Conservation (phyloP, 2,329 filamentous ascomycete species). For the Aureobasidium sp. region DNA sequence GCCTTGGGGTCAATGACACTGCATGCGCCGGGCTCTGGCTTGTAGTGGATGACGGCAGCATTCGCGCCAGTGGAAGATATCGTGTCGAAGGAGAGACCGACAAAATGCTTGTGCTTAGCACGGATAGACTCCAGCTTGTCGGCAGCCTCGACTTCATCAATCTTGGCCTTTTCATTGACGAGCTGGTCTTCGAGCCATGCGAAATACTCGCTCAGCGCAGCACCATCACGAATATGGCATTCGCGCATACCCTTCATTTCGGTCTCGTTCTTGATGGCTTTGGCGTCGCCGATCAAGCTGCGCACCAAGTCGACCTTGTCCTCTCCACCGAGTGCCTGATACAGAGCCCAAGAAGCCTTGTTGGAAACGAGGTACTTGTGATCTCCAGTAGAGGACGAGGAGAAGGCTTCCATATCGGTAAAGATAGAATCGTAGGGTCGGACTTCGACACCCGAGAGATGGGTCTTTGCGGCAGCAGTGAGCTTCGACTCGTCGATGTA, state of each 20-base stretch:
- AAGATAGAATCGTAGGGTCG: conserved; percentile 81
- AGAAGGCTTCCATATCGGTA: conserved; percentile 62
- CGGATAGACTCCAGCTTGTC: conserved; percentile 80
- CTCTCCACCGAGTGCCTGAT: conserved; percentile 77
- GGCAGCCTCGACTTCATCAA: conserved; percentile 88
- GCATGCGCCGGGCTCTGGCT: conserved; percentile 75
- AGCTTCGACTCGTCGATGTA: conserved; percentile 82
- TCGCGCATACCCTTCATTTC: conserved; percentile 89
- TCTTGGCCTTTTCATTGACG: conserved; percentile 58
- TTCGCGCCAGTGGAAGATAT: conserved; percentile 93
- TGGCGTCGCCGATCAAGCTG: conserved; percentile 82
- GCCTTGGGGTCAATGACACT: conserved; percentile 74
- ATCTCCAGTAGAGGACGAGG: conserved; percentile 31
- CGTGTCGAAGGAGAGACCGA: conserved; percentile 87
- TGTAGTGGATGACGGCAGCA: conserved; percentile 94
- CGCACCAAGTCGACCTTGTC: conserved; percentile 77
- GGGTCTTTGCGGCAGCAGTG: conserved; percentile 57
- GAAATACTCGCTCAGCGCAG: conserved; percentile 85
- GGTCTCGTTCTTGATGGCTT: conserved; percentile 86
- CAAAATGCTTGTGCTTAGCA: conserved; percentile 65
- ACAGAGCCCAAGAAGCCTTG: conserved; percentile 88
- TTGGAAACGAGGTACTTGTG: conserved; percentile 78
- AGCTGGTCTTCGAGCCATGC: conserved; percentile 94
- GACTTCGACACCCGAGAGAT: conserved; percentile 66
- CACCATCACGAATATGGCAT: conserved; percentile 90